These are phyloP conservation scores for Trichothecium sympodiale DNA, from an alignment of 2,329 filamentous ascomycete genomes.

Conservation along the genomic window DNA sequence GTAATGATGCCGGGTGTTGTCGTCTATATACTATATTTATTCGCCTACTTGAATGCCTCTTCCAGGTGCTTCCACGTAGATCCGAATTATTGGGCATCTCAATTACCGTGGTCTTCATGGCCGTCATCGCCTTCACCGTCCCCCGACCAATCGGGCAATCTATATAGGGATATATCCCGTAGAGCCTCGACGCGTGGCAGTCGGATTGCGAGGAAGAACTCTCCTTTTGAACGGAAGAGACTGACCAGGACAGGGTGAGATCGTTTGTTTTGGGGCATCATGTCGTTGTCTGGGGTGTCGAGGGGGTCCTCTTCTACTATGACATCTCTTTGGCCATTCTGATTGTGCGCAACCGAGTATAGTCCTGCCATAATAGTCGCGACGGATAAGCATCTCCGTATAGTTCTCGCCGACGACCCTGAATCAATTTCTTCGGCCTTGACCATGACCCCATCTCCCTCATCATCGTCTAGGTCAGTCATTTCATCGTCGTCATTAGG, in stretches of 20 bases:
- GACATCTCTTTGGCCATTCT: slow-evolving; percentile 2
- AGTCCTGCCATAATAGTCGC: too few relatives aligned
- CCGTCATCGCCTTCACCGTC: too few relatives aligned
- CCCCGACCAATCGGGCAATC: slow-evolving; percentile 49
- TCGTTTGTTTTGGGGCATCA: slow-evolving; percentile 45
- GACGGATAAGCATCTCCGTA: too few relatives aligned
- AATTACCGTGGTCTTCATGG: too few relatives aligned
- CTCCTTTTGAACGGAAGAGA: slow-evolving; percentile 53
- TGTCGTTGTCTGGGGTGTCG: slow-evolving; percentile 24
- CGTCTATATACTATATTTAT: too few relatives aligned
- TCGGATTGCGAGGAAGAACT: slow-evolving; percentile 48
- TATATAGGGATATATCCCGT: slow-evolving; percentile 43
- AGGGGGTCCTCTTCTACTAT: slow-evolving; percentile 15
- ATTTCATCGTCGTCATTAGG: slow-evolving; percentile 6
- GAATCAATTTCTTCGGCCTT: too few relatives aligned
- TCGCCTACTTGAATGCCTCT: too few relatives aligned
- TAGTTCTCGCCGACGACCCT: too few relatives aligned
- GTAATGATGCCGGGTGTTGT: too few relatives aligned
- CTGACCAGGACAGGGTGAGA: slow-evolving; percentile 37
- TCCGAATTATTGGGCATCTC: too few relatives aligned
- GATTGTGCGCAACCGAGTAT: background rate
- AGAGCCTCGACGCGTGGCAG: slow-evolving; percentile 37
- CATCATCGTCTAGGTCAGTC: background rate
- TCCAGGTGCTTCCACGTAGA: too few relatives aligned
- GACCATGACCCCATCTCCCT: too few relatives aligned